Conservation (phyloP, 805 yeast genomes). For the Yamadazyma sp. region DNA sequence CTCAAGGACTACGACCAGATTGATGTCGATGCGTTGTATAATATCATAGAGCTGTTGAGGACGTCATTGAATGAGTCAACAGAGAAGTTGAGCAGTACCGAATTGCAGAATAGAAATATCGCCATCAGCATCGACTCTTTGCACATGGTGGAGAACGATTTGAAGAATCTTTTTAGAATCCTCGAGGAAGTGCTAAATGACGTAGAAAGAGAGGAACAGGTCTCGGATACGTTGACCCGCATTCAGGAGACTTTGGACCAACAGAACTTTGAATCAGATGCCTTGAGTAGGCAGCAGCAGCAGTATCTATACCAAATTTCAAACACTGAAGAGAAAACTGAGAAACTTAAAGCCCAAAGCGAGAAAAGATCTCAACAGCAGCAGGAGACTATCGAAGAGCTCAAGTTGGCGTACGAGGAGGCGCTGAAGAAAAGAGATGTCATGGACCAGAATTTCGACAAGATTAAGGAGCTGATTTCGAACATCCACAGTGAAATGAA, state of each 20-base stretch:
- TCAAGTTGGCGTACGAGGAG: constrained; percentile 47
- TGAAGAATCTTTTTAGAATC: constrained; percentile 47
- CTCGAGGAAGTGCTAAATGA: constrained; percentile 53
- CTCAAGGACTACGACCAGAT: constrained; percentile 60
- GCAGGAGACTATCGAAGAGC: constrained; percentile 39
- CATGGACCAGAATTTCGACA: constrained; percentile 49
- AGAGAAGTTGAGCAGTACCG: constrained; percentile 25
- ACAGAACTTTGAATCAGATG: constrained; percentile 35
- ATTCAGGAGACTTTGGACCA: constrained; percentile 43
- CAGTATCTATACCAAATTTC: constrained; percentile 53
- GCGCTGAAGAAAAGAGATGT: constrained; percentile 49
- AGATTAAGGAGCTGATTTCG: constrained; percentile 48
- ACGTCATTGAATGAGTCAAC: constrained; percentile 41
- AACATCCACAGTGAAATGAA: constrained; percentile 42
- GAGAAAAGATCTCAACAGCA: constrained; percentile 44
- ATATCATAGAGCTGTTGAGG: constrained; percentile 53
- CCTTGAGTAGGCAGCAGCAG: constrained; percentile 41
- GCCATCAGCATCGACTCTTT: constrained; percentile 59
- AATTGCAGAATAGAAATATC: constrained; percentile 49
- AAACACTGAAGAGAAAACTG: constrained; percentile 48
- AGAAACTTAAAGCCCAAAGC: constrained; percentile 44
- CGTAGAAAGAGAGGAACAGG: constrained; percentile 37
- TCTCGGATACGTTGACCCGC: constrained; percentile 36
- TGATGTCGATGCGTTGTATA: constrained; percentile 54
- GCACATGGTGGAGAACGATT: constrained; percentile 38